Percentiles rank a stretch among this genome's conserved stretches.
These are phyloP conservation scores for Rutstroemia sp. DNA, from an alignment of 2,329 filamentous ascomycete genomes.

Conservation along the genomic window DNA sequence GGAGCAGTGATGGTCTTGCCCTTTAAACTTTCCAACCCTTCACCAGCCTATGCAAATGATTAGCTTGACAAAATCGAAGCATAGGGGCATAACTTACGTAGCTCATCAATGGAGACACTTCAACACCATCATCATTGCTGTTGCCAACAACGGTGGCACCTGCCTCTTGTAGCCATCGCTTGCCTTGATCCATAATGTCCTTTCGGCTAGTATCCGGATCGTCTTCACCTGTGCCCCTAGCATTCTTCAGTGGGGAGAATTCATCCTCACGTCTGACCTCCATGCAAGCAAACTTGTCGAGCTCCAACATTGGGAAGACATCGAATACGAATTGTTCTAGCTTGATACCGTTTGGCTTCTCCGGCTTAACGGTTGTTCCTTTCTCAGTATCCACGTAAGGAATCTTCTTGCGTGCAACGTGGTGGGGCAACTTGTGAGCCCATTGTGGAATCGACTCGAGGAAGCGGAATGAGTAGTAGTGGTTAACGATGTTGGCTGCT, in stretches of 20 bases:
- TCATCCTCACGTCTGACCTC: constrained; percentile 96
- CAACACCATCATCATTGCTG: constrained; percentile 59
- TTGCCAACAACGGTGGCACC: constrained; percentile 69
- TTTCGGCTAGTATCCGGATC: constrained; percentile 87
- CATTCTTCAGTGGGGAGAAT: constrained; percentile 96
- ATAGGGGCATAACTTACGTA: constrained; percentile 61
- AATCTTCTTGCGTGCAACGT: constrained; percentile 98
- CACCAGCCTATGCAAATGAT: constrained; percentile 42
- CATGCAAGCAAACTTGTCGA: constrained; percentile 89
- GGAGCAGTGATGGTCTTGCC: constrained; percentile 47
- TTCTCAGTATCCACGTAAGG: constrained; percentile 70
- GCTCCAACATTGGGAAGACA: constrained; percentile 81
- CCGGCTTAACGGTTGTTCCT: constrained; percentile 78
- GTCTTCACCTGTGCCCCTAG: constrained; percentile 76
- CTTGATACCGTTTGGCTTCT: constrained; percentile 97
- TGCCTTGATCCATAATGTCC: constrained; percentile 86
- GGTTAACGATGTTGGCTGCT: constrained; percentile 98
- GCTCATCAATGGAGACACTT: constrained; percentile 88
- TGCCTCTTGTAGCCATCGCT: constrained; percentile 74
- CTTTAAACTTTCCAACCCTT: constrained; percentile 50
- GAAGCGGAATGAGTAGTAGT: constrained; percentile 97
- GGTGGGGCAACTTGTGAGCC: constrained; percentile 82
- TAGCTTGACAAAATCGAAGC: constrained; percentile 33
- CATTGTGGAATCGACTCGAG: constrained; percentile 83
- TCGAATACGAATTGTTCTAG: constrained; percentile 99